Conservation (phyloP, 768 basidiomycete species). For the Lactifluus rugatus region DNA sequence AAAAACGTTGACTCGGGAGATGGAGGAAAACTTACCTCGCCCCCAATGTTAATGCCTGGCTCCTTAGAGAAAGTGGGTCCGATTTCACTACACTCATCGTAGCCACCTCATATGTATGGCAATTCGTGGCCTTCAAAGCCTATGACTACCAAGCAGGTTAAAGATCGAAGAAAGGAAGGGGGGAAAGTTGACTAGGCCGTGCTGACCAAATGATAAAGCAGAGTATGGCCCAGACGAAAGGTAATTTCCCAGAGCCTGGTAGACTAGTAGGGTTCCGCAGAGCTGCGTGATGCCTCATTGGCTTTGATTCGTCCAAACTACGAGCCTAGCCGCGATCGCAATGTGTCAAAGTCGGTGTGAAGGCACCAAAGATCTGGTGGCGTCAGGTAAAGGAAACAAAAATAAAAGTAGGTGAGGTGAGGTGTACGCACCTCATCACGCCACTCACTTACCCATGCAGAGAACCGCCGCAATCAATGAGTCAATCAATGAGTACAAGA, state of each 20-base stretch:
- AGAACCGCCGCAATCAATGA: slow-evolving; percentile 51
- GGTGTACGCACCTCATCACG: slow-evolving; percentile 50
- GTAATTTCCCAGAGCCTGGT: slow-evolving; percentile 56
- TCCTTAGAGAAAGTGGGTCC: slow-evolving; percentile 53
- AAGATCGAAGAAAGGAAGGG: neutral
- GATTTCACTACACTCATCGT: slow-evolving; percentile 40
- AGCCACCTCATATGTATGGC: slow-evolving; percentile 72
- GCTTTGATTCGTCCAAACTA: slow-evolving; percentile 45
- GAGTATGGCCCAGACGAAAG: slow-evolving; percentile 74
- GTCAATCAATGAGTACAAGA: slow-evolving; percentile 68
- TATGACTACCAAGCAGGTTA: slow-evolving; percentile 44
- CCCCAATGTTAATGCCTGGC: no score
- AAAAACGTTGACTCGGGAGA: no score
- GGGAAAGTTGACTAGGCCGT: neutral
- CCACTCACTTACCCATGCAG: slow-evolving; percentile 73
- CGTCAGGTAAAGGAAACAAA: neutral
- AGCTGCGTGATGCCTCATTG: slow-evolving; percentile 41
- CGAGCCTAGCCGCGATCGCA: slow-evolving; percentile 45
- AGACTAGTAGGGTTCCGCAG: slow-evolving; percentile 65
- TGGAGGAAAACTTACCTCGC: no score
- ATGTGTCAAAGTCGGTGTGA: slow-evolving; percentile 7
- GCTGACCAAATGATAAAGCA: neutral
- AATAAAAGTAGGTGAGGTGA: neutral
- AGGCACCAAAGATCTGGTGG: neutral
- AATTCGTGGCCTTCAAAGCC: slow-evolving; percentile 77